Evolutionary conservation across 2,329 filamentous ascomycete genomes (phyloP).

Genomic region (Xylariaceae sp.): DNA sequence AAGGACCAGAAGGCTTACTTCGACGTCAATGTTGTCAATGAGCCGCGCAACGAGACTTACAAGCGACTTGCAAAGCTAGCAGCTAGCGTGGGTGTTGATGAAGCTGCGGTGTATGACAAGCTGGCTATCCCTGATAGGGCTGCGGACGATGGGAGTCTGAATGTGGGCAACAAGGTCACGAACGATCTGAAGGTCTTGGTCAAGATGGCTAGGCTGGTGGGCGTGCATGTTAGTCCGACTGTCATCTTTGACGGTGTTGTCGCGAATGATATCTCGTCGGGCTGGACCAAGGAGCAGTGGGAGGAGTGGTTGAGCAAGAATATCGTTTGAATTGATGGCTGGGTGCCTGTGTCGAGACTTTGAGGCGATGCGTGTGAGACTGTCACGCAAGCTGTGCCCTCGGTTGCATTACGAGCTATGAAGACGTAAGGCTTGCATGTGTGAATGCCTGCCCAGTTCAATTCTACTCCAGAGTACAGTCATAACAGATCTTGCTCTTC

Average conservation of each 20-base stretch:
- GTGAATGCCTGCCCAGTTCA: too few species aligned
- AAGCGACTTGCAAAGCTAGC: constrained; percentile 74
- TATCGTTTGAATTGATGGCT: constrained; percentile 36
- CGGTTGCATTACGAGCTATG: too few species aligned
- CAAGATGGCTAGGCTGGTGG: constrained; percentile 74
- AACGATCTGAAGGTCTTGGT: constrained; percentile 80
- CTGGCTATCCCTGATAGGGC: constrained; percentile 69
- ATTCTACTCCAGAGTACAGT: too few species aligned
- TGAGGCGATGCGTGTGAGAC: too few species aligned
- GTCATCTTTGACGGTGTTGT: constrained; percentile 86
- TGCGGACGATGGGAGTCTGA: constrained; percentile 65
- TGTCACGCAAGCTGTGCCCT: too few species aligned
- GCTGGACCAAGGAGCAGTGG: constrained; percentile 81
- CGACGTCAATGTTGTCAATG: constrained; percentile 78
- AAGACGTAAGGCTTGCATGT: too few species aligned
- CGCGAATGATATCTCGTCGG: constrained; percentile 72
- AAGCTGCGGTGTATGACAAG: constrained; percentile 65
- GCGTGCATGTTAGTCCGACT: constrained; percentile 88
- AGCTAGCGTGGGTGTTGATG: constrained; percentile 64
- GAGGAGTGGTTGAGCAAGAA: constrained; percentile 71
- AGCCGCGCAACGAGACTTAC: constrained; percentile 84
- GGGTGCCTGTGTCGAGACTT: neutral
- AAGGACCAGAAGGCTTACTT: constrained; percentile 73
- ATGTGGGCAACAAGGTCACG: constrained; percentile 78
- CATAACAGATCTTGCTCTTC: too few species aligned